phyloP scores from a whole-genome alignment of 305 asterid genomes.

The Rubia balearica region DNA sequence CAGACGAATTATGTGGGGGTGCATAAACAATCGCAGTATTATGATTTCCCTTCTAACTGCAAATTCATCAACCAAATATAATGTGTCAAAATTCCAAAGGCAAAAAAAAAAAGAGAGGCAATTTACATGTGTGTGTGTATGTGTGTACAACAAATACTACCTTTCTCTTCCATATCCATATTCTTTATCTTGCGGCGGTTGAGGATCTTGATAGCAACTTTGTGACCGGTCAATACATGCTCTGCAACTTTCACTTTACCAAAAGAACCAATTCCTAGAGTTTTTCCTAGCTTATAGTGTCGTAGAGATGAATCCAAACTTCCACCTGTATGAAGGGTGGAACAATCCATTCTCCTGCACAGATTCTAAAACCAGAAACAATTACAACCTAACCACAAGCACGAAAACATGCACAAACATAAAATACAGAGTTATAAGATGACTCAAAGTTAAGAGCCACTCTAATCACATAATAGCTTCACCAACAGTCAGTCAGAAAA shows the following conservation, averaged over 20 bases:
- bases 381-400: not conserved
- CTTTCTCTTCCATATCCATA: conserved; percentile 97
- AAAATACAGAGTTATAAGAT: not conserved
- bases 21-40: conserved; percentile 74
- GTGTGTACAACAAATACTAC: conserved; percentile 19
- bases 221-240: conserved; percentile 73
- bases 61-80: conserved; percentile 12
- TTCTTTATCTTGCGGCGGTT: conserved; percentile 80
- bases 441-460: not conserved
- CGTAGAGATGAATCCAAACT: conserved; percentile 61
- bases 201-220: conserved; percentile 91
- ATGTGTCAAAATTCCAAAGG: conserved; percentile 1
- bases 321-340: conserved; percentile 42
- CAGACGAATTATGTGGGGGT: conserved; percentile 89
- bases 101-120: not conserved
- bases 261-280: conserved; percentile 90
- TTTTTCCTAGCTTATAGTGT: conserved; percentile 90
- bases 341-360: conserved; percentile 68
- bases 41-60: conserved; percentile 88
- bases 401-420: not conserved
- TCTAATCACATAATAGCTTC: not conserved
- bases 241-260: conserved; percentile 95
- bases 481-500: not conserved
- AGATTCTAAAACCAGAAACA: not conserved
- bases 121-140: too few species aligned